Conservation (phyloP, 139 green algal species). For the Ostreobium quekettii region DNA sequence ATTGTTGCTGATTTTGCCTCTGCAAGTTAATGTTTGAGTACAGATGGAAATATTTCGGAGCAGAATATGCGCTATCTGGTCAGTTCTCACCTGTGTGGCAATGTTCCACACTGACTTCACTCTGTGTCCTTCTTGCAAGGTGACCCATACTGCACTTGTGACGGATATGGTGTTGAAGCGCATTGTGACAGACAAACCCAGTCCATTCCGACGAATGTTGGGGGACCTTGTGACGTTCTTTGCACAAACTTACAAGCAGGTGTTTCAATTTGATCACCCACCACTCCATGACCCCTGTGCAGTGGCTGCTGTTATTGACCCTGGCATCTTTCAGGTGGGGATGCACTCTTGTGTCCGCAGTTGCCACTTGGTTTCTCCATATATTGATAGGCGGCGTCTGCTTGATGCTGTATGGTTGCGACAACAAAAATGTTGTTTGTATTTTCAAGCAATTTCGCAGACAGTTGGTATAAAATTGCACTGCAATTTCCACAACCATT, state of each 20-base stretch:
- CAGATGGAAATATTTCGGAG: no score
- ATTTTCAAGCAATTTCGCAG: no score
- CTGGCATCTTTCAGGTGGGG: slow-evolving; percentile 65
- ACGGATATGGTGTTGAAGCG: slow-evolving; percentile 53
- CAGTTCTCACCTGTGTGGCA: neutral
- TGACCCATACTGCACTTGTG: slow-evolving; percentile 84
- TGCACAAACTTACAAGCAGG: slow-evolving; percentile 54
- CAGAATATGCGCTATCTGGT: neutral
- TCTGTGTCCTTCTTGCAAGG: slow-evolving; percentile 28
- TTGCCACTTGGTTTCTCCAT: neutral
- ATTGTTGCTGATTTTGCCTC: neutral
- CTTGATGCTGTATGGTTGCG: neutral
- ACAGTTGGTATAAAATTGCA: neutral
- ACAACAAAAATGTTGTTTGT: neutral
- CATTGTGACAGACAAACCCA: slow-evolving; percentile 27
- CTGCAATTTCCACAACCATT: neutral
- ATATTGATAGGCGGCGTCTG: neutral
- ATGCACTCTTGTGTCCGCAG: no score
- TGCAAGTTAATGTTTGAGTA: no score
- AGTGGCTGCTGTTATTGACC: slow-evolving; percentile 68
- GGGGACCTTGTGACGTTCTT: slow-evolving; percentile 69
- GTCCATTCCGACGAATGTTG: slow-evolving; percentile 43
- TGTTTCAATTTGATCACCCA: slow-evolving; percentile 77
- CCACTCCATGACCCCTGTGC: slow-evolving; percentile 91
- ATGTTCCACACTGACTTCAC: neutral